phyloP scores from a whole-genome alignment of 202 grass and related monocot genomes.

The Hordeum pubiflorum region DNA sequence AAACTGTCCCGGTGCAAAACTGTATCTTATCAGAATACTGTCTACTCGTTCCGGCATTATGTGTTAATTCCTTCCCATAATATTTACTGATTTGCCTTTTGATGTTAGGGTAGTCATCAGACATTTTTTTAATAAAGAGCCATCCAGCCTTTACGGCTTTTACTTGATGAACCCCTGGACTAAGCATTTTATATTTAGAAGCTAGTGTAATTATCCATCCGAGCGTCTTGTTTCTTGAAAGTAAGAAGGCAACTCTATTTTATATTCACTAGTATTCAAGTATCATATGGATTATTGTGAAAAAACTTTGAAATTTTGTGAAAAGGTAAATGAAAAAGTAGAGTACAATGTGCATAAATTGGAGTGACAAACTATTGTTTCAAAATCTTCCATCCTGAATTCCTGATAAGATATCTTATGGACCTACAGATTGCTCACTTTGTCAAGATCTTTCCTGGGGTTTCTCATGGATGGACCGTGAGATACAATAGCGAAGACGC shows the following conservation, averaged over 20 bases:
- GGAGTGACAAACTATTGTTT: not conserved
- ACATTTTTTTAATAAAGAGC: not conserved
- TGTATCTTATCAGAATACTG: not conserved
- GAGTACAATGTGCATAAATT: not conserved
- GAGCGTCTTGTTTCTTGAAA: not conserved
- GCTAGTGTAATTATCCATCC: not conserved
- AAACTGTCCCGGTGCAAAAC: not conserved
- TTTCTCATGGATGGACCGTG: slow-evolving; percentile 63
- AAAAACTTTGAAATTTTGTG: no score
- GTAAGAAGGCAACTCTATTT: not conserved
- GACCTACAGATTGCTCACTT: slow-evolving; percentile 32
- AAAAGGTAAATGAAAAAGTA: not conserved
- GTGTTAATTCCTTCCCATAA: no score
- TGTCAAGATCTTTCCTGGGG: slow-evolving; percentile 67
- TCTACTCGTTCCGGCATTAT: no score
- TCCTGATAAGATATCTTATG: not conserved
- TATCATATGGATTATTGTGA: no score
- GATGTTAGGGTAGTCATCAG: not conserved
- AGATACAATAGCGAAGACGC: slow-evolving; percentile 36
- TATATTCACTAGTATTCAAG: not conserved
- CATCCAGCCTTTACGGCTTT: not conserved
- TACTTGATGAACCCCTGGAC: not conserved
- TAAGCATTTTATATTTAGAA: not conserved
- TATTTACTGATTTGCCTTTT: not conserved
- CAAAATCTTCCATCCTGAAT: not conserved